These are phyloP conservation scores for Trichosporon sp. DNA, from an alignment of 1,284 basidiomycete genomes.

Conservation along the genomic window DNA sequence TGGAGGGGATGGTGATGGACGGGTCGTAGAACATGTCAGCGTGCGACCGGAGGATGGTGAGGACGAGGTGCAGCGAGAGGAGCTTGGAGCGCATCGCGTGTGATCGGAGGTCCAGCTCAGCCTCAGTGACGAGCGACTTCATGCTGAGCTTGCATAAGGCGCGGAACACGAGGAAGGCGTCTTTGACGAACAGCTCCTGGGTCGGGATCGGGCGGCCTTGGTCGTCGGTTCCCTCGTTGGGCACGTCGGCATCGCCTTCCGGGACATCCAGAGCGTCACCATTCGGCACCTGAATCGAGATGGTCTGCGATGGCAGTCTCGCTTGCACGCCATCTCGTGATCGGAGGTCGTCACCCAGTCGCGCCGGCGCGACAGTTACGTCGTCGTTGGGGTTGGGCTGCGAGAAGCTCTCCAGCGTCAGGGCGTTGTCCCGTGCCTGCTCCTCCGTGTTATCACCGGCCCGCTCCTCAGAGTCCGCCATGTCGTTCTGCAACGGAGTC, in stretches of 20 bases:
- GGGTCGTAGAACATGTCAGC: conserved; percentile 86
- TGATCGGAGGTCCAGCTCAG: conserved; percentile 88
- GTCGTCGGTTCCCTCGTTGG: conserved; percentile 39
- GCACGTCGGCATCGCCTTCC: conserved; percentile 42
- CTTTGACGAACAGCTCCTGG: conserved; percentile 86
- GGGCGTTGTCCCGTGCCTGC: conserved; percentile 6
- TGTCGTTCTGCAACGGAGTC: conserved; percentile 1
- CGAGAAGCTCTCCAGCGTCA: conserved; percentile 42
- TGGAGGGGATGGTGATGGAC: conserved; percentile 81
- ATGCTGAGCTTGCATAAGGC: conserved; percentile 96
- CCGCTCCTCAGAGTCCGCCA: neutral
- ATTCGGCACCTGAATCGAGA: conserved; percentile 48
- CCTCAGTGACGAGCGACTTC: conserved; percentile 90
- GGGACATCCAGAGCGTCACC: conserved; percentile 49
- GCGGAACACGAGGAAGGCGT: conserved; percentile 93
- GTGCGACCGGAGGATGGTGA: conserved; percentile 89
- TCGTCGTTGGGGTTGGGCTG: conserved; percentile 56
- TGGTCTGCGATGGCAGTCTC: conserved; percentile 38
- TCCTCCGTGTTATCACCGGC: conserved; percentile 15
- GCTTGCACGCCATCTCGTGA: conserved; percentile 7
- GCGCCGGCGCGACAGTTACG: conserved; percentile 47
- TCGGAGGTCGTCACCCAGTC: conserved; percentile 28
- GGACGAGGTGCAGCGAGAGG: conserved; percentile 85
- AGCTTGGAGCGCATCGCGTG: conserved; percentile 95
- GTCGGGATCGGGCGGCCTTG: conserved; percentile 45